Evolutionary conservation across 192 early-diverging fungal genomes (phyloP).

Genomic region (Umbelopsis isabellina): DNA sequence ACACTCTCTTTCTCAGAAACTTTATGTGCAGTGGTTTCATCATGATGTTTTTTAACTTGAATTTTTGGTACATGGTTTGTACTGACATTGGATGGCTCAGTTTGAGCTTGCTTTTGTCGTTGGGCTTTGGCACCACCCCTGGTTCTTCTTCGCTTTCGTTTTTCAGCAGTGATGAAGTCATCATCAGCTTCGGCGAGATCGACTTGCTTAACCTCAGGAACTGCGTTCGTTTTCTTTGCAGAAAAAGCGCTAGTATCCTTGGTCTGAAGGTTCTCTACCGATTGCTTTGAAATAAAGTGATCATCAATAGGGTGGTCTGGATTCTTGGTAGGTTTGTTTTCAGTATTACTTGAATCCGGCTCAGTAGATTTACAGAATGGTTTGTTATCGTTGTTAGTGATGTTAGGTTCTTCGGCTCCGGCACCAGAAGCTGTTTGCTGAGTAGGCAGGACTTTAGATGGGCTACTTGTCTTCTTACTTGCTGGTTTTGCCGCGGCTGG

Average conservation of each 20-base stretch:
- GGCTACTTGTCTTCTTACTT: not conserved
- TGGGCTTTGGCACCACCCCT: slow-evolving; percentile 13
- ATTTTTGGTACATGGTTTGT: not conserved
- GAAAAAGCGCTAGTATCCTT: slow-evolving; percentile 19
- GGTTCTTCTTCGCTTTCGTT: slow-evolving; percentile 19
- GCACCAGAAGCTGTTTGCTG: not conserved
- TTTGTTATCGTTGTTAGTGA: not conserved
- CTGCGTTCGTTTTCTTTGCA: slow-evolving; percentile 17
- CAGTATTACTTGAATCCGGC: not conserved
- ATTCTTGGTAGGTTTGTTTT: not conserved
- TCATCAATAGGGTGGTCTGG: not conserved
- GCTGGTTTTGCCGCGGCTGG: not conserved
- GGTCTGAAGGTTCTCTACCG: slow-evolving; percentile 4
- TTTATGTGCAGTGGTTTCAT: not conserved
- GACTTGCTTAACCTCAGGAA: slow-evolving; percentile 7
- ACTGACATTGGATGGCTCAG: not conserved
- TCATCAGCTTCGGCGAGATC: slow-evolving; percentile 20
- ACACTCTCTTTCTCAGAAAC: not conserved
- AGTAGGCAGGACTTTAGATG: not conserved
- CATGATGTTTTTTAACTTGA: not conserved
- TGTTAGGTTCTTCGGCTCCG: not conserved
- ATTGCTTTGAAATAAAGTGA: not conserved
- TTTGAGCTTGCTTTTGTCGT: not conserved
- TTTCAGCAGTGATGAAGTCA: slow-evolving; percentile 15
- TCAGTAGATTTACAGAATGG: not conserved